phyloP scores from a whole-genome alignment of 2,329 filamentous ascomycete genomes.

The Ilyonectria destructans region DNA sequence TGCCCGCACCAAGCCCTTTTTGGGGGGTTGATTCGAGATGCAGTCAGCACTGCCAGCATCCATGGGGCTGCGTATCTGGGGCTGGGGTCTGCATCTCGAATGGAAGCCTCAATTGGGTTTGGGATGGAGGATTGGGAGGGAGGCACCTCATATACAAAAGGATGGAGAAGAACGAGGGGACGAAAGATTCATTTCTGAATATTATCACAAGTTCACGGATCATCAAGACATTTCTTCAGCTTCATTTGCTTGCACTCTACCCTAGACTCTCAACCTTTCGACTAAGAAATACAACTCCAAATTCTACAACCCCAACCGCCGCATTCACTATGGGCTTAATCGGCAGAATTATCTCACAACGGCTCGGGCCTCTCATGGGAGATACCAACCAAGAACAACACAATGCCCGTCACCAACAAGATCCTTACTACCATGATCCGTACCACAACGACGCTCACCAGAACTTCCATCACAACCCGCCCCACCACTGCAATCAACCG shows the following conservation, averaged over 20 bases:
- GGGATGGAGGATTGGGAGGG: neutral
- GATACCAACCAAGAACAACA: slow-evolving; percentile 19
- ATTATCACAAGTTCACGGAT: neutral
- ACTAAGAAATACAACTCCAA: neutral
- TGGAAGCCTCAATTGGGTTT: slow-evolving; percentile 32
- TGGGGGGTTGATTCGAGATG: slow-evolving; percentile 41
- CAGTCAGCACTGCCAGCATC: slow-evolving; percentile 30
- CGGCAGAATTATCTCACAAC: slow-evolving; percentile 19
- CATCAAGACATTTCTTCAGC: slow-evolving; percentile 4
- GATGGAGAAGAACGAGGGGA: neutral
- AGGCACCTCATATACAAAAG: slow-evolving; percentile 18
- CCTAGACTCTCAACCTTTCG: neutral
- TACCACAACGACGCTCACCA: slow-evolving; percentile 2
- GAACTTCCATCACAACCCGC: neutral
- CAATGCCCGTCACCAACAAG: neutral
- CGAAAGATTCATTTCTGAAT: neutral
- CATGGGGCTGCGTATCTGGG: slow-evolving; percentile 39
- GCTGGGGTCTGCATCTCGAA: slow-evolving; percentile 35
- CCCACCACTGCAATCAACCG: slow-evolving; percentile 4
- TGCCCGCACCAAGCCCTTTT: slow-evolving; percentile 34
- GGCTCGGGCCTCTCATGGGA: slow-evolving; percentile 17
- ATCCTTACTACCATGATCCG: slow-evolving; percentile 8
- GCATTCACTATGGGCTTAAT: slow-evolving; percentile 42
- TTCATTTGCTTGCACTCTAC: neutral
- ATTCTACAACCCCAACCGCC: neutral